Conservation (phyloP, 2,329 filamentous ascomycete species). For the Corinectria fuckeliana region DNA sequence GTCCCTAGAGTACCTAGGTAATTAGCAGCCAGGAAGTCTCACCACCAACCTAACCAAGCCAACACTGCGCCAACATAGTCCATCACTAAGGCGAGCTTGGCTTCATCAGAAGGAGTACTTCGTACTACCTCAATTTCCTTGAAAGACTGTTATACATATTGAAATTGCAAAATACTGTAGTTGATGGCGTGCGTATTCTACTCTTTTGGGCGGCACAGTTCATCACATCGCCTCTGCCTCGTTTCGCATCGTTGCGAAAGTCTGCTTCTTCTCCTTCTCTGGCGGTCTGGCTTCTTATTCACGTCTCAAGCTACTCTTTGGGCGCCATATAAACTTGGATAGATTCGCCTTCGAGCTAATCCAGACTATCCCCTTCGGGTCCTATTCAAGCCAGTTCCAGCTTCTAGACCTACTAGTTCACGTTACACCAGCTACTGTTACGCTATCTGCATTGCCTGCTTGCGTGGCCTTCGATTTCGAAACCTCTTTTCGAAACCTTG, state of each 20-base stretch:
- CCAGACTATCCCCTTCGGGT: background rate
- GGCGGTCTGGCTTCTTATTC: background rate
- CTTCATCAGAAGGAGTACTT: background rate
- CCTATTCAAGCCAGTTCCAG: background rate
- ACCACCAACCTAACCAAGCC: background rate
- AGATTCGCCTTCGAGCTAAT: background rate
- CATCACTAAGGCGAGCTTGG: background rate
- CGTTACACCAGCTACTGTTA: background rate
- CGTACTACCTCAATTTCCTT: background rate
- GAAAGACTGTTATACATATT: background rate
- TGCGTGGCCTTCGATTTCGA: background rate
- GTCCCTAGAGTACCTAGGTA: no score
- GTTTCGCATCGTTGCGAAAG: background rate
- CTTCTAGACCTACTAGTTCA: background rate
- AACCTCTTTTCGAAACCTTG: background rate
- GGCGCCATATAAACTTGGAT: background rate
- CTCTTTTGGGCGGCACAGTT: background rate
- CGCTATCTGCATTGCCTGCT: no score
- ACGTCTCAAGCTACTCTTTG: background rate
- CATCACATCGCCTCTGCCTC: background rate
- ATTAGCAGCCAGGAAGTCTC: no score
- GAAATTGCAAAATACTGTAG: background rate
- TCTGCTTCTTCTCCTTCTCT: background rate
- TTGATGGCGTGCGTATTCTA: background rate
- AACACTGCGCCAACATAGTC: background rate